A percentile compares a stretch with the other conserved stretches of the same genome.
These are phyloP conservation scores for Elongisporangium prolatum DNA, from an alignment of 352 stramenopile species.

Conservation along the genomic window DNA sequence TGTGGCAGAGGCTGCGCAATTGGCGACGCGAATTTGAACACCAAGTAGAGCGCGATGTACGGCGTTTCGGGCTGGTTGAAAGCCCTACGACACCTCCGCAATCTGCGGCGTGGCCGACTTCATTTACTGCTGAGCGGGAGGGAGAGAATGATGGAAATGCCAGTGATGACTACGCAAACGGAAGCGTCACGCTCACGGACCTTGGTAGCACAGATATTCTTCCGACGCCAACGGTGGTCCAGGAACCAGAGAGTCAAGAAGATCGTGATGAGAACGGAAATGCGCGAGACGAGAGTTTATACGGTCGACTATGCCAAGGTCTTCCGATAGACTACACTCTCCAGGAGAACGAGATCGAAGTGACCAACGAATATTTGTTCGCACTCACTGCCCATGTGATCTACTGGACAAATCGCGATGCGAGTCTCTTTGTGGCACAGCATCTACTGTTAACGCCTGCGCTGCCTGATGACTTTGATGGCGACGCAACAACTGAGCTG, in stretches of 20 bases:
- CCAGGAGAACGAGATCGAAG: slow-evolving; percentile 93
- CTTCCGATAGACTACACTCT: slow-evolving; percentile 85
- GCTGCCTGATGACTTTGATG: slow-evolving; percentile 2
- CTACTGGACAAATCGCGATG: slow-evolving; percentile 91
- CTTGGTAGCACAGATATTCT: background rate
- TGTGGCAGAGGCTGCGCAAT: slow-evolving; percentile 72
- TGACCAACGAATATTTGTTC: slow-evolving; percentile 92
- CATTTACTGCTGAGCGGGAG: background rate
- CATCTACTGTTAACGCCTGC: slow-evolving; percentile 79
- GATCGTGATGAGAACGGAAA: slow-evolving; percentile 23
- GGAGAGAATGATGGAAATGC: background rate
- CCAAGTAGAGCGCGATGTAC: slow-evolving; percentile 62
- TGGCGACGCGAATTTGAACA: slow-evolving; percentile 76
- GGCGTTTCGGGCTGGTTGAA: slow-evolving; percentile 73
- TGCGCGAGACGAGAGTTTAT: slow-evolving; percentile 43
- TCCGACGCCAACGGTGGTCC: background rate
- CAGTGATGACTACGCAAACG: background rate
- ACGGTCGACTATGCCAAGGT: slow-evolving; percentile 60
- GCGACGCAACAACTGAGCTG: slow-evolving; percentile 14
- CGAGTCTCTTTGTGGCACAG: slow-evolving; percentile 89
- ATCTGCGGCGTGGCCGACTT: background rate
- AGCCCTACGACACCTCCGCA: slow-evolving; percentile 13
- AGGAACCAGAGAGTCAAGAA: slow-evolving; percentile 7
- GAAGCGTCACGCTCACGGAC: background rate
- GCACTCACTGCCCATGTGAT: slow-evolving; percentile 90